phyloP scores from a whole-genome alignment of 371 early-diverging fungal genomes.

The Mucor circinelloides region DNA sequence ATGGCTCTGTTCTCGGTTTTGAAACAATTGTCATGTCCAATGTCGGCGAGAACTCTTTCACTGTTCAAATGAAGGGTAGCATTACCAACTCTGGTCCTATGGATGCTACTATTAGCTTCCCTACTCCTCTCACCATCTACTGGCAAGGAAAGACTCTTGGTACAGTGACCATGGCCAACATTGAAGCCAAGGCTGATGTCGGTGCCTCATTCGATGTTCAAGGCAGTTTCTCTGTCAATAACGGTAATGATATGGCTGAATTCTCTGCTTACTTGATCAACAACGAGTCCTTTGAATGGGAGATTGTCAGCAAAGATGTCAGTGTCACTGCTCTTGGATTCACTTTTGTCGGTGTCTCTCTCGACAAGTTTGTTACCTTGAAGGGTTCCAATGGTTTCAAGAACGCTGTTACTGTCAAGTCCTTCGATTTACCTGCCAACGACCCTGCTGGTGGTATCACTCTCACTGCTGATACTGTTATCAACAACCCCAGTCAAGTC shows the following conservation, averaged over 20 bases:
- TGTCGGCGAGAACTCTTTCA: slow-evolving; percentile 51
- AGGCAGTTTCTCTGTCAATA: slow-evolving; percentile 47
- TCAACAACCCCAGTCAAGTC: slow-evolving; percentile 58
- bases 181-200: slow-evolving; percentile 45
- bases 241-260: slow-evolving; percentile 44
- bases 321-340: slow-evolving; percentile 61
- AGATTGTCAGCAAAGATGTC: slow-evolving; percentile 48
- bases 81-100: slow-evolving; percentile 65
- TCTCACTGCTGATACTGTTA: slow-evolving; percentile 49
- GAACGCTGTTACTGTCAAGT: slow-evolving; percentile 53
- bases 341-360: slow-evolving; percentile 52
- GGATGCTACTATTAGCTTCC: slow-evolving; percentile 60
- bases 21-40: slow-evolving; percentile 49
- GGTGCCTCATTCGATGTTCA: slow-evolving; percentile 49
- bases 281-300: slow-evolving; percentile 57
- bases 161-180: slow-evolving; percentile 50
- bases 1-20: slow-evolving; percentile 52
- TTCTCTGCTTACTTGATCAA: slow-evolving; percentile 60
- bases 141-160: slow-evolving; percentile 55
- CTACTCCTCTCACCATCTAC: slow-evolving; percentile 41
- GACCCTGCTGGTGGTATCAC: slow-evolving; percentile 62
- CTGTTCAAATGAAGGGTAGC: slow-evolving; percentile 55
- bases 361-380: slow-evolving; percentile 56
- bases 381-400: slow-evolving; percentile 56
- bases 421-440: slow-evolving; percentile 59